Evolutionary conservation across 2,329 filamentous ascomycete species (phyloP).

Genomic region (Aspergillaceae sp.): DNA sequence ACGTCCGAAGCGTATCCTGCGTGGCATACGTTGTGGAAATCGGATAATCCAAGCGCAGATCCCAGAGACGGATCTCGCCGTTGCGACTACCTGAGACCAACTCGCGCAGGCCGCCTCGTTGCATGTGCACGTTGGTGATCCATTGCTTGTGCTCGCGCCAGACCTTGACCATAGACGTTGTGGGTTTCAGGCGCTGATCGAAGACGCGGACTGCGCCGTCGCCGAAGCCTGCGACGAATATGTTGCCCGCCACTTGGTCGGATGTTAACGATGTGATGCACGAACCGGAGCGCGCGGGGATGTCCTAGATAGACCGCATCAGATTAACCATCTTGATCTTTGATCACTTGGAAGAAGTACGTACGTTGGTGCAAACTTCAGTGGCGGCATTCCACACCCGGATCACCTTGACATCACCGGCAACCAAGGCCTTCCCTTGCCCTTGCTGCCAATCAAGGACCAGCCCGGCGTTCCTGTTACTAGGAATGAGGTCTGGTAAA

Average conservation of each 20-base stretch:
- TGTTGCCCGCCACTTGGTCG: slow-evolving; percentile 93
- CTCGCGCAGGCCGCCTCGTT: slow-evolving; percentile 86
- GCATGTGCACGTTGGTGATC: slow-evolving; percentile 95
- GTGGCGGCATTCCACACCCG: slow-evolving; percentile 92
- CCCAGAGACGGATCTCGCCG: slow-evolving; percentile 92
- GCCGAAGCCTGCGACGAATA: slow-evolving; percentile 93
- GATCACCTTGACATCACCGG: slow-evolving; percentile 91
- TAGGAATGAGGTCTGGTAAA: slow-evolving; percentile 85
- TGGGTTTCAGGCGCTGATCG: slow-evolving; percentile 73
- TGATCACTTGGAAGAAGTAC: slow-evolving; percentile 10
- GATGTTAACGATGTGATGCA: slow-evolving; percentile 94
- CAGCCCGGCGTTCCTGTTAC: slow-evolving; percentile 87
- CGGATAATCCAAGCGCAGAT: slow-evolving; percentile 77
- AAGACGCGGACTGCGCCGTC: slow-evolving; percentile 92
- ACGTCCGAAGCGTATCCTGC: slow-evolving; percentile 67
- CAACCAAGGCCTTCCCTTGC: slow-evolving; percentile 88
- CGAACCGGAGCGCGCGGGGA: slow-evolving; percentile 85
- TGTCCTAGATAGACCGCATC: slow-evolving; percentile 49
- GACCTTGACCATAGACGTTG: slow-evolving; percentile 87
- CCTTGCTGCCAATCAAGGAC: slow-evolving; percentile 99
- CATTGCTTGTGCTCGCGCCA: slow-evolving; percentile 96
- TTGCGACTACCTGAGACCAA: slow-evolving; percentile 83
- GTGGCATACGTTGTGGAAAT: slow-evolving; percentile 67
- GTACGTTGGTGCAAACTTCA: slow-evolving; percentile 73
- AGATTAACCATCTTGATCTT: neutral